Base-by-base conservation (phyloP, 306 rosid species). In the Coriaria nepalensis region DNA sequence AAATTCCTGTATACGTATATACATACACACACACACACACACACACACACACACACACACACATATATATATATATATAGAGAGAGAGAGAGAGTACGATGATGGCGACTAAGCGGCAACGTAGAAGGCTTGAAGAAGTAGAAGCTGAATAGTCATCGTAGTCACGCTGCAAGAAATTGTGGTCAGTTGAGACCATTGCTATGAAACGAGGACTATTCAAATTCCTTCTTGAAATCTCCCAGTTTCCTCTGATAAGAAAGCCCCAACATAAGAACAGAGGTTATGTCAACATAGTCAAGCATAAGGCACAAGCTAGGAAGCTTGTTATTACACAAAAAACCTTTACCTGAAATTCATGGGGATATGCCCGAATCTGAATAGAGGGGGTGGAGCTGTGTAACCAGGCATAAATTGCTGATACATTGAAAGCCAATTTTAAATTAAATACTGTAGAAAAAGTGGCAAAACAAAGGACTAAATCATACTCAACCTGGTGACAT, bases 281-380 rank as follows among this genome's bases (percentile, higher is more conserved):
- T n/a, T 10, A 44, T 10, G 11, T 14, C 47, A n/a, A n/a, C n/a
- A n/a, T n/a, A n/a, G n/a, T n/a, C n/a, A 8, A 12, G 0, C 13
- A 10, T 9, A 12, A 43, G n/a, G 47, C 13, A 43, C 6, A 43
- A 6, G 13, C 47, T 6, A 4, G 5, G 29, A 20, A 20, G 29
- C 29, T 12, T 10, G 47, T 10, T 14, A 43, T 6, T 6, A 46
- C 9, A 57, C 11, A 45, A 57, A 35, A 60, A 63, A 3, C 29
- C 29, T 56, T 50, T 66, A 92, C 98, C 98, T 85, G 74, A 92
- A 85, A 72, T 71, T 80, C 94, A 85, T 85, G 35, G 98, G 98
- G 50, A 85, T 80, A 33, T 81, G 94, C 35, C 98, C 94, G 44
- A 85, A 77, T 56, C 62, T 76, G 68, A 92, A 85, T 43, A 92